phyloP scores from a whole-genome alignment of 1,284 basidiomycete species.

The Irpex sp. region DNA sequence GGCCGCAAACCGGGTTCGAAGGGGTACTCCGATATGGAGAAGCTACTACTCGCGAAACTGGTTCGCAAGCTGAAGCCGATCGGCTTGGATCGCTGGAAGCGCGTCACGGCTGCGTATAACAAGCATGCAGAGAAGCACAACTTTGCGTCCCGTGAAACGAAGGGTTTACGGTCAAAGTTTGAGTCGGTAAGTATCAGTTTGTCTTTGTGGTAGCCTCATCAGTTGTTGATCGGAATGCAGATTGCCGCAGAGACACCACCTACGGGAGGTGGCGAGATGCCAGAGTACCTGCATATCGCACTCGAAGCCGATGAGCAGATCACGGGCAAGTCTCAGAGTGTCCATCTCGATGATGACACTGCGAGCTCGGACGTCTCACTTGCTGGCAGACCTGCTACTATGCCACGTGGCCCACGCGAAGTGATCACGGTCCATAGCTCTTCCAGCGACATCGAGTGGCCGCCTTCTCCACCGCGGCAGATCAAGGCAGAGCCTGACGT shows the following conservation, averaged over 20 bases:
- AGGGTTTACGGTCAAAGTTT: neutral
- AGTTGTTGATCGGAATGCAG: neutral
- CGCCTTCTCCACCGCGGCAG: neutral
- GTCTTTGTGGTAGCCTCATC: neutral
- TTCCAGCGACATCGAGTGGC: neutral
- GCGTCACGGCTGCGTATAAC: too few species aligned
- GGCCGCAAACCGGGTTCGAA: neutral
- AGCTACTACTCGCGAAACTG: neutral
- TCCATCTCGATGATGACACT: neutral
- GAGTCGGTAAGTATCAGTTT: neutral
- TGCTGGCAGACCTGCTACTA: too few species aligned
- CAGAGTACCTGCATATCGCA: neutral
- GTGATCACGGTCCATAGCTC: neutral
- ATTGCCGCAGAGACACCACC: neutral
- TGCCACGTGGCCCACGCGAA: too few species aligned
- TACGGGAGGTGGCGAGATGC: neutral
- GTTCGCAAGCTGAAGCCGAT: too few species aligned
- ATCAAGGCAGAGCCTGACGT: neutral
- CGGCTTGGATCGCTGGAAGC: constrained; percentile 4
- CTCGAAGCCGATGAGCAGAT: neutral
- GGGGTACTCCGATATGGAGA: neutral
- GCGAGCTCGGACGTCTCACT: neutral
- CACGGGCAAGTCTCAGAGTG: neutral
- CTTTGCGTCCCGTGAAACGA: neutral
- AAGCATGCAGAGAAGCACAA: too few species aligned